Base-by-base conservation (phyloP, 2,329 filamentous ascomycete genomes). In the Pseudogymnoascus sp. region DNA sequence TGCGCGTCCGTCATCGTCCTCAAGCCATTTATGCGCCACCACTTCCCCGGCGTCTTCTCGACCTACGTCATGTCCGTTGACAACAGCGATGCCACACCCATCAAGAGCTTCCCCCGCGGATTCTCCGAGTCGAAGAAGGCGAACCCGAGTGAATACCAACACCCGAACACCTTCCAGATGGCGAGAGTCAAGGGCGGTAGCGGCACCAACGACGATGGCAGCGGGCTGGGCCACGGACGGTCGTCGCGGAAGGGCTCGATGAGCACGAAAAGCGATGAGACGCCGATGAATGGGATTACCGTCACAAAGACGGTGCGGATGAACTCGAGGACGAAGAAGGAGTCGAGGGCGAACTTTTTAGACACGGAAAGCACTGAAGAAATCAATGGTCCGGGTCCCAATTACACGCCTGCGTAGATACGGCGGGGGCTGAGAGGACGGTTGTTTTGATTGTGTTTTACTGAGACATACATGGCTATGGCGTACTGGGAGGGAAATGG, bases 31-130 rank as follows among this genome's bases (percentile, higher is more conserved):
- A 40, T 62, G 28, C 38, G 38, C 28, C 42, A 31, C 12, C 60
- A 62, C 42, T 62, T 62, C 28, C 60, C 60, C 25, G 49, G 49
- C n/a, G 49, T 56, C 49, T 56, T 56, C 49, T 56, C 49, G 8
- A 56, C 49, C 25, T 56, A 56, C 49, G n/a, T 56, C 3, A 56
- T 56, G 25, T 56, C 49, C 9, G 25, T 56, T 28, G 49, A 56
- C 14, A 56, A 56, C n/a, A 56, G 49, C 25, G 49, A 34, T 34
- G 49, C 25, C 49, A 56, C 49, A 3, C 49, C 49, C 28, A 53
- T 31, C 43, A 56, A 56, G 25, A 56, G 28, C 49, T 56, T 56
- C 7, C 25, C 49, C 49, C 25, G 49, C 9, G 49, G 49, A 3
- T 56, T 56, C 14, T 11, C 49, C n/a, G 49, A 56, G 18, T 56